Base-by-base conservation (phyloP, 225 moss, liverwort and hornwort genomes). In the Climacium dendroides region DNA sequence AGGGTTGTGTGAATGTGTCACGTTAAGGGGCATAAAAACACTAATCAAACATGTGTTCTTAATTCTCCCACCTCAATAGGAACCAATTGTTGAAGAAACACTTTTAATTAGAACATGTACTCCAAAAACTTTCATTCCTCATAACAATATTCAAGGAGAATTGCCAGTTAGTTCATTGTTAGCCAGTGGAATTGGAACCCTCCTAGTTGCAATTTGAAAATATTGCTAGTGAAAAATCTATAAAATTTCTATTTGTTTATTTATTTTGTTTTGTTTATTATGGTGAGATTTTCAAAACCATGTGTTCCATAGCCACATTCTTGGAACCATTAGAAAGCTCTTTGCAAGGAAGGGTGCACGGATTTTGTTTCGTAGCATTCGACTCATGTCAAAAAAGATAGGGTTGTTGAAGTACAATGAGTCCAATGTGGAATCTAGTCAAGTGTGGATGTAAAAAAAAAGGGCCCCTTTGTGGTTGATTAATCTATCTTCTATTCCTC, bases 241-340 rank as follows among this genome's bases (percentile, higher is more conserved):
- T 15, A 28, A 9, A 28, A 5, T 6, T 45, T 72, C 0, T 28
- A 3, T 17, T 29, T 17, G 1, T 14, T 50, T 50, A 50, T 10
- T 4, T 48, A 9, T 9, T 48, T 63, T 62, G 16, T 62, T 30
- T 61, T 16, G 3, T 30, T 63, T 63, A 9, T 63, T 32, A 32
- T 2, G 0, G 1, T 32, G 9, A 63, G 9, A 63, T 63, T 17
- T 63, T 0, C 17, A 0, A 9, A 29, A 29, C 4, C 3, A 4
- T 15, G 0, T 7, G 6, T 15, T 29, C 15, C 4, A 1, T 7
- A 7, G 4, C 1, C 0, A 0, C 6, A 7, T 61, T 29, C 2
- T 61, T 14, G 14, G 29, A 7, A 7, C 7, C 3, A 3, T 61
- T 61, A 3, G 60, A 29, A 61, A 29, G 61, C 4, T 16, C 35